Evolutionary conservation across 2,329 filamentous ascomycete genomes (phyloP).

Genomic region (Sporothrix schenckii): DNA sequence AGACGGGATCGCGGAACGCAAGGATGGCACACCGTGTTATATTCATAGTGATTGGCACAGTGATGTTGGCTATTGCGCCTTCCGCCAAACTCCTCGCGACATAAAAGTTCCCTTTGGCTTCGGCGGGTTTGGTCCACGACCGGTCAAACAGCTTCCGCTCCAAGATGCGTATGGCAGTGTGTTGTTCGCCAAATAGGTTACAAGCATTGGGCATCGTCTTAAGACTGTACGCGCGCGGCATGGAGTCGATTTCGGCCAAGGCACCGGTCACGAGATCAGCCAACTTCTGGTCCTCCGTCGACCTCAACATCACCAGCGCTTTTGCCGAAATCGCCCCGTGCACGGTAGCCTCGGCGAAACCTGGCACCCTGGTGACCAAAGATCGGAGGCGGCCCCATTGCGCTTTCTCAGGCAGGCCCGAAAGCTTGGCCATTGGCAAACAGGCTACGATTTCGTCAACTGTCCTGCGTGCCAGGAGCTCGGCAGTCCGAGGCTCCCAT

Average conservation of each 20-base stretch:
- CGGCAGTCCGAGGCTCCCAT: neutral
- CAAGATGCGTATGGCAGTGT: neutral
- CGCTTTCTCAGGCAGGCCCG: constrained; percentile 37
- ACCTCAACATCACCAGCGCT: constrained; percentile 26
- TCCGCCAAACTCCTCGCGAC: neutral
- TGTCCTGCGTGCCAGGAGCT: constrained; percentile 18
- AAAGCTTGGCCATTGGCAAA: neutral
- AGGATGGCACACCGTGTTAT: neutral
- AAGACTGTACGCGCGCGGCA: neutral
- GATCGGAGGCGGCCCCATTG: constrained; percentile 40
- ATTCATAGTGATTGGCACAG: neutral
- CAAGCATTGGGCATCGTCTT: neutral
- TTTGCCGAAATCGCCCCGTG: constrained; percentile 38
- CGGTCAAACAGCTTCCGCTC: constrained; percentile 23
- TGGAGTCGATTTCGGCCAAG: neutral
- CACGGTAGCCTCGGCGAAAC: constrained; percentile 43
- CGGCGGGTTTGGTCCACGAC: neutral
- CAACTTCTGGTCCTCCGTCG: neutral
- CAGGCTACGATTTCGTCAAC: constrained; percentile 1
- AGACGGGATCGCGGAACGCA: constrained; percentile 18
- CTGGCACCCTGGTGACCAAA: constrained; percentile 21
- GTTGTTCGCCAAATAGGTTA: neutral
- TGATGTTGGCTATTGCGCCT: neutral
- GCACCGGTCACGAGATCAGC: neutral
- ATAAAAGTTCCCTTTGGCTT: neutral